Base-by-base conservation (phyloP, 441 rosid genomes). In the Capsella rubella region DNA sequence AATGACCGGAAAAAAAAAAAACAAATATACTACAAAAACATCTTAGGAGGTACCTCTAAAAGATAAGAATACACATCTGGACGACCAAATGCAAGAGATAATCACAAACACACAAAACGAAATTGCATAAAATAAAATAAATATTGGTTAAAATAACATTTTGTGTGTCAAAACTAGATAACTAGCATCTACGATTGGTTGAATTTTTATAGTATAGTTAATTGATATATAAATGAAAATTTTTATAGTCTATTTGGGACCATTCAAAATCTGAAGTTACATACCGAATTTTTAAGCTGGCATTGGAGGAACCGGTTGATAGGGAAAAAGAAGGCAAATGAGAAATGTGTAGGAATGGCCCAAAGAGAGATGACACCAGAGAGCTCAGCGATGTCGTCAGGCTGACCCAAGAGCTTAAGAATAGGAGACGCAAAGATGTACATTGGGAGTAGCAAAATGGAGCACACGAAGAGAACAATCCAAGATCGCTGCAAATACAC, bases 401-500 rank as follows among this genome's bases (percentile, higher is more conserved):
- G 54, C 14, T 21, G 54, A 5, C 54, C 54, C 0, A 50, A 0
- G 3, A 50, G 21, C 29, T 50, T 50, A 50, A 50, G 54, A 21
- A 50, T 21, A 12, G 54, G 54, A 6, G 54, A 21, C 54, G 54
- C 5, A 50, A 50, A 50, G 14, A 50, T 50, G 27, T 15, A 47
- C 52, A 47, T 8, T 3, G 29, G 54, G 6, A 50, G 54, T 13
- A 50, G 29, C 3, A 4, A 21, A 29, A 18, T 18, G 13, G 28
- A 50, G 29, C 28, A 50, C 4, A 50, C 9, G 29, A 18, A 50
- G 54, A 50, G 54, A 21, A 50, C 54, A 50, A 50, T 21, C 28
- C 28, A 50, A 21, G 54, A 50, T 8, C 54, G 54, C 6, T 50
- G 54, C 54, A 50, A 8, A 50, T 50, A 50, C 28, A 50, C 29